Conservation (phyloP, 2,329 filamentous ascomycete genomes). For the Leptographium flavum region DNA sequence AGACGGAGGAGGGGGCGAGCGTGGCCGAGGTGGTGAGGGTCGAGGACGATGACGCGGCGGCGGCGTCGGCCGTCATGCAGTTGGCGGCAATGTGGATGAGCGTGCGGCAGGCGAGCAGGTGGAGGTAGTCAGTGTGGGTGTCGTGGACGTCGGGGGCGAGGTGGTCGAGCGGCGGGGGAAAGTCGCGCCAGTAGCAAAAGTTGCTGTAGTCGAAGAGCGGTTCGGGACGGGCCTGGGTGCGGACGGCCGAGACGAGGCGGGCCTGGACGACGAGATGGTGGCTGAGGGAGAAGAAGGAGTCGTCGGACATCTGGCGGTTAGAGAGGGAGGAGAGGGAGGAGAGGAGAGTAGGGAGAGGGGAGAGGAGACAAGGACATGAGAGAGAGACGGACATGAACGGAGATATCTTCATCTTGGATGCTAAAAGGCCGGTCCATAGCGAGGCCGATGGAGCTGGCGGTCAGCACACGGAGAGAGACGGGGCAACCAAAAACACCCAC, state of each 20-base stretch:
- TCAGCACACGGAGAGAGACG: neutral
- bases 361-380: neutral
- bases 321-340: neutral
- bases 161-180: neutral
- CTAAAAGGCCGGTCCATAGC: conserved; percentile 2
- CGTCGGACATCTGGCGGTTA: conserved; percentile 1
- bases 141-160: neutral
- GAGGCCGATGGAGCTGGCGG: neutral
- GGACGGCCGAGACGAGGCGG: conserved; percentile 5
- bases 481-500: neutral
- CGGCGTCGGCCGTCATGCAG: neutral
- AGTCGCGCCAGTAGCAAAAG: conserved; percentile 7
- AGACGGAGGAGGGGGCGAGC: neutral
- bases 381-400: neutral
- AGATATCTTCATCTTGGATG: conserved; percentile 2
- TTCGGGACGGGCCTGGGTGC: neutral
- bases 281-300: conserved; percentile 1
- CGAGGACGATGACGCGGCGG: neutral
- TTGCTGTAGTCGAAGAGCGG: conserved; percentile 8
- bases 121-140: neutral
- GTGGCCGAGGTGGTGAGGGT: neutral
- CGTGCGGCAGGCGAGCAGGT: conserved; percentile 5
- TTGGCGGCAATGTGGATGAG: conserved; percentile 2
- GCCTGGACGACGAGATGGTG: conserved; percentile 7
- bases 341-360: neutral